Conservation (phyloP, 2,329 filamentous ascomycete genomes). For the Albophoma yamanashiensis region DNA sequence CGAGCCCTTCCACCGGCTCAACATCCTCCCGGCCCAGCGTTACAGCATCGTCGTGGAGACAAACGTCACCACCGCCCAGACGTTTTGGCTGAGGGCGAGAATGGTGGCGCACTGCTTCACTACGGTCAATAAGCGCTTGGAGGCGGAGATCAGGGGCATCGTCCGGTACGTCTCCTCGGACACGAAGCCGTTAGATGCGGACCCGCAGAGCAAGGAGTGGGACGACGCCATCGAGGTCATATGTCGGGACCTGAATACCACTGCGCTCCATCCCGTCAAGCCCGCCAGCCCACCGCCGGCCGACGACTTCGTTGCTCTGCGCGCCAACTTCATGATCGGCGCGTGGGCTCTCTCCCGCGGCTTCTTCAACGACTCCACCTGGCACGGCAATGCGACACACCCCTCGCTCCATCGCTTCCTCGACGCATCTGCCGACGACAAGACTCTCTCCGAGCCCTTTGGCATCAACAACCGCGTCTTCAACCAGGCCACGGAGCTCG, state of each 20-base stretch:
- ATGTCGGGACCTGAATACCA: slow-evolving; percentile 43
- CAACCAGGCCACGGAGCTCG: slow-evolving; percentile 22
- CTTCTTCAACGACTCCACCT: slow-evolving; percentile 43
- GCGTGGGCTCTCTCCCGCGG: slow-evolving; percentile 41
- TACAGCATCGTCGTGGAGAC: slow-evolving; percentile 57
- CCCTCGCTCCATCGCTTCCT: slow-evolving; percentile 25
- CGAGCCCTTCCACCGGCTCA: slow-evolving; percentile 45
- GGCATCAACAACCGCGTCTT: slow-evolving; percentile 19
- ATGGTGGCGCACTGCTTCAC: slow-evolving; percentile 30
- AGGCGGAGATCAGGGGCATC: slow-evolving; percentile 18
- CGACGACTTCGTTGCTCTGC: slow-evolving; percentile 31
- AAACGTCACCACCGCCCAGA: slow-evolving; percentile 38
- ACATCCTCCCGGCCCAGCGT: slow-evolving; percentile 59
- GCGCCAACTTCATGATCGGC: slow-evolving; percentile 45
- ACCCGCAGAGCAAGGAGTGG: slow-evolving; percentile 36
- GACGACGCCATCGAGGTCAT: slow-evolving; percentile 32
- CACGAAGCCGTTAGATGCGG: not conserved
- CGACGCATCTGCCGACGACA: slow-evolving; percentile 9
- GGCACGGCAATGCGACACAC: slow-evolving; percentile 25
- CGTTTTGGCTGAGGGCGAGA: slow-evolving; percentile 54
- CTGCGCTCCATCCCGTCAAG: slow-evolving; percentile 28
- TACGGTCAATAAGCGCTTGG: slow-evolving; percentile 16
- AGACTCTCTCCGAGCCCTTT: slow-evolving; percentile 7
- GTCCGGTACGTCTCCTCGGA: slow-evolving; percentile 15
- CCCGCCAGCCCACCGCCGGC: slow-evolving; percentile 23